Base-by-base conservation (phyloP, 2,329 filamentous ascomycete genomes). In the Diaporthe longicolla region DNA sequence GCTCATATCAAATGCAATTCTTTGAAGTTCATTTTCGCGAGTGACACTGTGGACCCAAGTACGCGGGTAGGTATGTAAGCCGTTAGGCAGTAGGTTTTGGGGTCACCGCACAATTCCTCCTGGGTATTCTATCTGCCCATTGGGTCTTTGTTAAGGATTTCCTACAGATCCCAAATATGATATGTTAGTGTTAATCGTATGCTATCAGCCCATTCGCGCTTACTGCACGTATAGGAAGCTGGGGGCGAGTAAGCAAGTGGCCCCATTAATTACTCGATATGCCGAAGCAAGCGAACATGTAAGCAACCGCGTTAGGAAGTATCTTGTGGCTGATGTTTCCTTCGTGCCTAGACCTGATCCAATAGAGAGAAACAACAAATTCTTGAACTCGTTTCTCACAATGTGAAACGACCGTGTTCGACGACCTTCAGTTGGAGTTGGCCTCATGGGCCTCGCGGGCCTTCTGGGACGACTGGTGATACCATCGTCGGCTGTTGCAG, bases 251-350 rank as follows among this genome's bases (percentile, higher is more conserved):
- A 21, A 58, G 55, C 55, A 58, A 37, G 32, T n/a, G 32, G 55
- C 55, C 13, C 55, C 29, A 37, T n/a, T n/a, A 13, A 37, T 21
- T 24, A 48, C 45, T 21, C 29, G 55, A 37, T 19, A 15, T 19
- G 55, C 55, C 35, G 55, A 58, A 15, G 19, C 32, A 37, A 11
- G 55, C 32, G 55, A 37, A 37, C 9, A 40, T 37, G 55, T 58
- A 58, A 58, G 32, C 55, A 37, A 8, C 55, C 55, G 32, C 21
- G 37, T 37, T 11, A 4, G 55, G 55, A 10, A 5, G 32, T 21
- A 24, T 58, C 24, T 58, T 58, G 32, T 58, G 55, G 55, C 55
- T 37, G 19, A n/a, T 37, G 55, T 58, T 58, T 58, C 32, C 19
- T 58, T 37, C 55, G 19, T 24, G 29, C 10, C 19, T 10, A 58